Evolutionary conservation across 2,329 filamentous ascomycete species (phyloP).

Genomic region (Trichoderma lentiforme): DNA sequence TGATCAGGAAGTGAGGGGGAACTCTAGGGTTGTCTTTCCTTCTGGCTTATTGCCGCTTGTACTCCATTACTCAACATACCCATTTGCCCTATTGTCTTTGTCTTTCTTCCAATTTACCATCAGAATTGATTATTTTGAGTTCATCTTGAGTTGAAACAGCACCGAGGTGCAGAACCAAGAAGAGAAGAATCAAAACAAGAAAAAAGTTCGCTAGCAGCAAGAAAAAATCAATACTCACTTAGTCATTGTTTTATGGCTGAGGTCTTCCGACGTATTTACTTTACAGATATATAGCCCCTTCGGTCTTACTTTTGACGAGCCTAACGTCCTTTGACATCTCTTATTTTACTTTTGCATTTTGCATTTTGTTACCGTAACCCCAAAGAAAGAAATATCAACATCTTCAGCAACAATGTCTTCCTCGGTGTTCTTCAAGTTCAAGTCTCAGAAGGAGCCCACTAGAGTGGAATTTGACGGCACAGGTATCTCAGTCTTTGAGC

Average conservation of each 20-base stretch:
- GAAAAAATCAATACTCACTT: constrained; percentile 32
- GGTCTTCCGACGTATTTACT: constrained; percentile 20
- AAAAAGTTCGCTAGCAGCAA: constrained; percentile 24
- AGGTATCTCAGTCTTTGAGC: constrained; percentile 94
- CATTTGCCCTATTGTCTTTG: constrained; percentile 35
- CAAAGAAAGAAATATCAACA: constrained; percentile 23
- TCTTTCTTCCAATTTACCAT: constrained; percentile 44
- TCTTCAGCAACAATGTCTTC: constrained; percentile 69
- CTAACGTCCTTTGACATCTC: constrained; percentile 19
- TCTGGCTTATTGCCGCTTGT: constrained; percentile 38
- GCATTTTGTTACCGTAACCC: constrained; percentile 23
- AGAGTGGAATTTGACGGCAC: constrained; percentile 96
- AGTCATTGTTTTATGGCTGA: constrained; percentile 30
- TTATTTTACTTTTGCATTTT: constrained; percentile 21
- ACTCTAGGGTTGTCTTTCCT: constrained; percentile 35
- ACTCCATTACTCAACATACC: constrained; percentile 38
- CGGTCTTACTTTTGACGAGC: constrained; percentile 11
- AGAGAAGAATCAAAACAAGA: constrained; percentile 27
- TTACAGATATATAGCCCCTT: constrained; percentile 16
- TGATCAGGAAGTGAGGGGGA: constrained; percentile 39
- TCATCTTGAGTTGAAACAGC: constrained; percentile 37
- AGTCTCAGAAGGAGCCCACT: constrained; percentile 93
- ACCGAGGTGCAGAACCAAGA: constrained; percentile 38
- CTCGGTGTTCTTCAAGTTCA: constrained; percentile 99
- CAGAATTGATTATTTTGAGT: constrained; percentile 51